phyloP scores from a whole-genome alignment of 140 eudicot species.

The Cichorium intybus region DNA sequence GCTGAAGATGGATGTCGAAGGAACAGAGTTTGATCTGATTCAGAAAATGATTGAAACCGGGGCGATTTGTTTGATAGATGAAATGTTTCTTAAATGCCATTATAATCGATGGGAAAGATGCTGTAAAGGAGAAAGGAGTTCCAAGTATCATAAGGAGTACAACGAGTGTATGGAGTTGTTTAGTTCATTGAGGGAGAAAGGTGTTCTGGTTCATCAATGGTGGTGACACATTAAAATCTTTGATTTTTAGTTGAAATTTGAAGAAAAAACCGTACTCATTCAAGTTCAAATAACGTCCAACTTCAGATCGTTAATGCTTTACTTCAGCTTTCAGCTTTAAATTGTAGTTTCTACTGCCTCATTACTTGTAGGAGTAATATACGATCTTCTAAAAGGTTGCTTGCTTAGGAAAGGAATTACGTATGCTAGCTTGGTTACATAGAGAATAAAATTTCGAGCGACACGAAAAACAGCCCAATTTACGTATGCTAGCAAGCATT shows the following conservation, averaged over 20 bases:
- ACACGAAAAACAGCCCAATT: too few relatives aligned
- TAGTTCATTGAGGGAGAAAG: constrained; percentile 52
- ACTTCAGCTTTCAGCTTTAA: not conserved
- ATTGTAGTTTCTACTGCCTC: not conserved
- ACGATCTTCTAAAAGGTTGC: too few relatives aligned
- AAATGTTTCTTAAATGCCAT: constrained; percentile 69
- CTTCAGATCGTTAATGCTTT: not conserved
- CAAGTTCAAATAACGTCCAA: not conserved
- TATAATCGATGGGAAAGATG: constrained; percentile 47
- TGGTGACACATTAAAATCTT: constrained; percentile 30
- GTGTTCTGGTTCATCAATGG: constrained; percentile 79
- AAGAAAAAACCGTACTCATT: not conserved
- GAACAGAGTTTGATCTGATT: constrained; percentile 54
- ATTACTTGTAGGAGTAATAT: too few relatives aligned
- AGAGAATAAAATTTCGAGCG: too few relatives aligned
- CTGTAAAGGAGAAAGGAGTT: constrained; percentile 50
- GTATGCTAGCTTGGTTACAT: too few relatives aligned
- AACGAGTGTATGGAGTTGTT: constrained; percentile 54
- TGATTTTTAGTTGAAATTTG: not conserved
- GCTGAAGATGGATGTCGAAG: constrained; percentile 78
- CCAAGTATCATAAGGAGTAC: constrained; percentile 44
- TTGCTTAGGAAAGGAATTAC: too few relatives aligned
- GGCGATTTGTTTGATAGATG: constrained; percentile 74
- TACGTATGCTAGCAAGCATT: too few relatives aligned
- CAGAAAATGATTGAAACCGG: constrained; percentile 51